Evolutionary conservation across 768 basidiomycete genomes (phyloP).

Genomic region (Tylopilus intermedius): DNA sequence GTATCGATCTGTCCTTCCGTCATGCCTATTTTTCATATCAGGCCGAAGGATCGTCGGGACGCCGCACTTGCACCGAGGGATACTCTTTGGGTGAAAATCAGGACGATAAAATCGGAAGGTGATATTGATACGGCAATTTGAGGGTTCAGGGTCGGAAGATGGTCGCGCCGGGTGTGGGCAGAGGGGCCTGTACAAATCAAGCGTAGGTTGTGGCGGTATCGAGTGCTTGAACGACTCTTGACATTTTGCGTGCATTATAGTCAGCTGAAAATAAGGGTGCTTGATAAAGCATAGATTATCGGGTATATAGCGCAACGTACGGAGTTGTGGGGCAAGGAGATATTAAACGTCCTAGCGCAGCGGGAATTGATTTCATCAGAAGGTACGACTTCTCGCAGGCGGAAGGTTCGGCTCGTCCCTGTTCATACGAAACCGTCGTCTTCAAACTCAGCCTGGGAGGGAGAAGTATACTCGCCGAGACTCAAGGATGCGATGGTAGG

Average conservation of each 20-base stretch:
- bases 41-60: constrained; percentile 66
- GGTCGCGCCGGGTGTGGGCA: constrained; percentile 34
- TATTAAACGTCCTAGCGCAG: constrained; percentile 67
- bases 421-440: not conserved
- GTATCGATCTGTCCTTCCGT: constrained; percentile 52
- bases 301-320: constrained; percentile 36
- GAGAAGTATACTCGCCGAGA: constrained; percentile 45
- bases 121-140: constrained; percentile 75
- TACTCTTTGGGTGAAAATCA: constrained; percentile 63
- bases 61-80: constrained; percentile 69
- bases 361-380: constrained; percentile 52
- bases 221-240: constrained; percentile 82
- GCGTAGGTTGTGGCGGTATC: constrained; percentile 62
- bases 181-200: constrained; percentile 69
- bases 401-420: constrained; percentile 70
- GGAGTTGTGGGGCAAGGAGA: constrained; percentile 75
- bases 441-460: not conserved
- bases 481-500: constrained; percentile 83
- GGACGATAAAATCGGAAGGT: constrained; percentile 86
- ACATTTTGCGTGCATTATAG: constrained; percentile 84
- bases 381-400: constrained; percentile 73
- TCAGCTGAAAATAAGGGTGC: constrained; percentile 41
- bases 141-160: constrained; percentile 35
- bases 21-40: constrained; percentile 71
- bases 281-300: not conserved